A percentile compares a stretch with the other conserved stretches of the same genome.
phyloP scores from a whole-genome alignment of 306 rosid species.

The Aeschynomene evenia region DNA sequence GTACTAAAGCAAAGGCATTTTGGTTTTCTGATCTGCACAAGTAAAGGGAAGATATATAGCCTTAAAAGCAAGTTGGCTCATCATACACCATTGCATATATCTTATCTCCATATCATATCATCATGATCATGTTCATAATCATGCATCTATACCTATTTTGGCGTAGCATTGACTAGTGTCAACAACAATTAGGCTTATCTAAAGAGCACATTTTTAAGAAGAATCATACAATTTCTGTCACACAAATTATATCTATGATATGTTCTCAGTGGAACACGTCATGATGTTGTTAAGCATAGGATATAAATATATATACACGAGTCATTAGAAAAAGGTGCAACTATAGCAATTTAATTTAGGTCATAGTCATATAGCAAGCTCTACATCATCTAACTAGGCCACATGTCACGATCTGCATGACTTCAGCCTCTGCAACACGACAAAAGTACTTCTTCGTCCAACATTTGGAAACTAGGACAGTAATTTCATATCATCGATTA shows the following conservation, averaged over 20 bases:
- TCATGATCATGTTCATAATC: too few species aligned
- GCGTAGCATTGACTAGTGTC: slow-evolving; percentile 25
- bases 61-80: background rate
- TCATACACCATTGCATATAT: background rate
- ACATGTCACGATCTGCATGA: slow-evolving; percentile 28
- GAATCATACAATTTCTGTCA: background rate
- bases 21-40: background rate
- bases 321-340: background rate
- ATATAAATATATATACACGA: too few species aligned
- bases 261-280: background rate
- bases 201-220: background rate
- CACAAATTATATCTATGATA: background rate
- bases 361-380: background rate
- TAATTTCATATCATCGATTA: too few species aligned
- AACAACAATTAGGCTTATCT: background rate
- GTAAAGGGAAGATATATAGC: background rate
- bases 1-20: background rate
- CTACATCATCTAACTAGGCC: slow-evolving; percentile 44
- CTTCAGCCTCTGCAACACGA: background rate
- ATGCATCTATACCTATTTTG: background rate
- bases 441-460: background rate
- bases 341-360: background rate
- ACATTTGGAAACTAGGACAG: background rate
- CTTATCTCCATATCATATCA: slow-evolving; percentile 2
- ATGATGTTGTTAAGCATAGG: background rate